Evolutionary conservation across 1,284 basidiomycete genomes (phyloP), one percentile per base, ranked within the genome.

Genomic region (Apiotrichum laibachii): DNA sequence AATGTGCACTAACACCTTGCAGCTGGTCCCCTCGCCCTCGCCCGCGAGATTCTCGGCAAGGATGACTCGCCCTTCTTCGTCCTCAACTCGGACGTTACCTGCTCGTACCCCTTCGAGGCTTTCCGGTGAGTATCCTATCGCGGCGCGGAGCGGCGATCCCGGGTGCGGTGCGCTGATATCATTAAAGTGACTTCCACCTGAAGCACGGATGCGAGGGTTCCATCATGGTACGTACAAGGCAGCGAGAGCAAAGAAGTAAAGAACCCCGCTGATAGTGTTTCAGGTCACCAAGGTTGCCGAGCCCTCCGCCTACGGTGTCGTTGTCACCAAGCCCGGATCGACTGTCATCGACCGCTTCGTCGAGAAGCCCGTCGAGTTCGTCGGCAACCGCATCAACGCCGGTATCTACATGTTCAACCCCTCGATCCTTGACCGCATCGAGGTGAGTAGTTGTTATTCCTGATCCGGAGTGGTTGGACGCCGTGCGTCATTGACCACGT

Each of bases 401-500:
- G 81, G 81, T 72, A 82, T 82, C 76, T 82, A 82, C 77, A 81
- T 82, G 69, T 82, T 82, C 79, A 81, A 81, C 78, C 81, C 81
- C 13, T 77, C 72, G 43, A 73, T 82, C 48, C 73, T 82, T 55
- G 69, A 81, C 69, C 77, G 81, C 55, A 82, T 82, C 60, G 80
- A 82, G 74, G 78, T 80, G 57, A 60, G 75, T 53, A 21, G 31
- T 31, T 49, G 59, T 15, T 10, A 7, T 18, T 11, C 15, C 9
- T 49, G 31, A 50, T 37, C 2, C 35, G 12, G 9, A n/a, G 12
- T 52, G 11, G 12, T 16, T 21, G 43, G 19, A 44, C 10, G 19
- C 26, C 19, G 10, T 21, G 43, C 43, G 43, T 44, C 43, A 44
- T 44, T 8, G 19, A 8, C 43, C 43, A 44, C 43, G 43, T 44